phyloP scores from a whole-genome alignment of 2,329 filamentous ascomycete species.

The Penicillium fuscoglaucum region DNA sequence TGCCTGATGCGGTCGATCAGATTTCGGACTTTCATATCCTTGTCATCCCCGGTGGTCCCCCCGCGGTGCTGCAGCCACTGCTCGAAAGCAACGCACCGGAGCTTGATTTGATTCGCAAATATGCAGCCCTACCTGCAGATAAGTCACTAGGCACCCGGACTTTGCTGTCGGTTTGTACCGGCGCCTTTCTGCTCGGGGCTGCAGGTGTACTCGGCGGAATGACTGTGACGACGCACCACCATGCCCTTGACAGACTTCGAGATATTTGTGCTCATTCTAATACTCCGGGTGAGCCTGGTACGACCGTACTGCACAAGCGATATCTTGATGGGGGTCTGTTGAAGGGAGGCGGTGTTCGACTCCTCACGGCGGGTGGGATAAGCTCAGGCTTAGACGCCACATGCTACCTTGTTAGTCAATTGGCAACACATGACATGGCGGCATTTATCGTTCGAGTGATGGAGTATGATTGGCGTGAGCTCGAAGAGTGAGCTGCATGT shows the following conservation, averaged over 20 bases:
- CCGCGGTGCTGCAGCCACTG: constrained; percentile 28
- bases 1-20: constrained; percentile 29
- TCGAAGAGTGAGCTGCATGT: constrained; percentile 8
- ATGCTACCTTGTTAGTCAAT: constrained; percentile 79
- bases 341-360: constrained; percentile 56
- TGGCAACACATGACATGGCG: constrained; percentile 75
- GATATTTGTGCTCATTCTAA: constrained; percentile 22
- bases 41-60: constrained; percentile 40
- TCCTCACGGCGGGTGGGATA: constrained; percentile 78
- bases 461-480: constrained; percentile 73
- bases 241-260: constrained; percentile 23
- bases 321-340: constrained; percentile 23
- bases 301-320: constrained; percentile 21
- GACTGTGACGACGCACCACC: constrained; percentile 44
- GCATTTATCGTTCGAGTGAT: constrained; percentile 72
- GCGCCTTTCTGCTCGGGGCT: constrained; percentile 40
- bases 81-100: constrained; percentile 22
- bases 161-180: constrained; percentile 45
- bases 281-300: neutral
- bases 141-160: constrained; percentile 28
- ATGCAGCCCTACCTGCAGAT: constrained; percentile 21
- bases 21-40: constrained; percentile 42
- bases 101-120: constrained; percentile 26
- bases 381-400: constrained; percentile 79
- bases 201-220: constrained; percentile 38